These are phyloP conservation scores for Diaporthe vexans DNA, from an alignment of 2,329 filamentous ascomycete species.

Conservation along the genomic window DNA sequence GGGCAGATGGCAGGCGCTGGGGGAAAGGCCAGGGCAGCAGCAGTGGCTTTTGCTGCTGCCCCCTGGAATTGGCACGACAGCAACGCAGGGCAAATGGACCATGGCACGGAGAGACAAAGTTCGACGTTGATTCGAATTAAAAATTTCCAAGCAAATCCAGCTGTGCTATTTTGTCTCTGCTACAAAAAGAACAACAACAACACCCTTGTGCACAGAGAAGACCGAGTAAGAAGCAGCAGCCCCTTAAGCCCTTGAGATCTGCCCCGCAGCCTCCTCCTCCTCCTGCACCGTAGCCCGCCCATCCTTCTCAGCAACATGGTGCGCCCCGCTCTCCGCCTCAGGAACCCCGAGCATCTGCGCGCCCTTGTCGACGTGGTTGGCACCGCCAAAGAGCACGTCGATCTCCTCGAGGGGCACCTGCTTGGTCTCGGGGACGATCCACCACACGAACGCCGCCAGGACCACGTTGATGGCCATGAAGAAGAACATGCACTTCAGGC, in stretches of 20 bases:
- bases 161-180: too few relatives aligned
- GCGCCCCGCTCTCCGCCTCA: slow-evolving; percentile 41
- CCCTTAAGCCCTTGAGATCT: not conserved
- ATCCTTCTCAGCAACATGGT: slow-evolving; percentile 43
- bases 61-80: too few relatives aligned
- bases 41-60: too few relatives aligned
- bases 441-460: slow-evolving; percentile 60
- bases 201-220: accelerated
- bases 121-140: too few relatives aligned
- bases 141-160: too few relatives aligned
- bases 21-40: too few relatives aligned
- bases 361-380: slow-evolving; percentile 68
- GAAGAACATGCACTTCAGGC: slow-evolving; percentile 58
- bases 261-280: slow-evolving; percentile 37
- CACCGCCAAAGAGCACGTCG: slow-evolving; percentile 68
- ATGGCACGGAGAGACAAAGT: too few relatives aligned
- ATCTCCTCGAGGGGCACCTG: slow-evolving; percentile 67
- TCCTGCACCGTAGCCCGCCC: slow-evolving; percentile 38
- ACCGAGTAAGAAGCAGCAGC: not conserved
- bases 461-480: slow-evolving; percentile 60
- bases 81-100: too few relatives aligned
- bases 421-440: slow-evolving; percentile 63
- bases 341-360: slow-evolving; percentile 57
- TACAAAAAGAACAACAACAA: too few relatives aligned
- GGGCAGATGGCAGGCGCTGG: too few relatives aligned